A percentile compares a stretch with the other conserved stretches of the same genome.
Conservation (phyloP, 2,329 filamentous ascomycete genomes). For the Calonectria honghensis region DNA sequence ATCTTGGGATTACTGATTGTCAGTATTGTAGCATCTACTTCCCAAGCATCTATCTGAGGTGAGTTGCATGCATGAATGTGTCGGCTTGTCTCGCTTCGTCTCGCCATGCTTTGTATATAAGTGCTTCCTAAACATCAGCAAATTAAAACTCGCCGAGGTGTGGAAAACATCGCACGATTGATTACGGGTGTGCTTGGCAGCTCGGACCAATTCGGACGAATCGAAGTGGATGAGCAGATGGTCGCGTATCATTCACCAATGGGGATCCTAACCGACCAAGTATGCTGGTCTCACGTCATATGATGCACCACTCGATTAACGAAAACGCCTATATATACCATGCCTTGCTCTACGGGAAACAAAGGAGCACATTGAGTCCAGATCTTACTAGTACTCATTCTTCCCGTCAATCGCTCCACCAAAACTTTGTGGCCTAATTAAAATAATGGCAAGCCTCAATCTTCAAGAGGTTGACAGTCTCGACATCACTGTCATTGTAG, state of each 20-base stretch:
- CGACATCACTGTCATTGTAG: slow-evolving; percentile 70
- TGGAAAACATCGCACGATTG: not conserved
- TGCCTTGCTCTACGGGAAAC: not conserved
- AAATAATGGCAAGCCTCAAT: not conserved
- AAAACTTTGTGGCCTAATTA: not conserved
- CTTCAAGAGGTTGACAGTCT: slow-evolving; percentile 51
- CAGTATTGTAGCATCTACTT: too few species aligned
- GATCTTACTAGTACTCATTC: not conserved
- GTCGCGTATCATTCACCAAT: not conserved
- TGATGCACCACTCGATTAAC: not conserved
- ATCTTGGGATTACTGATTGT: not conserved
- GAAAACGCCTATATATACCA: not conserved
- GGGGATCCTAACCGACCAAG: not conserved
- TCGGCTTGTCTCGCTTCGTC: not conserved
- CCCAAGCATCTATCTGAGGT: not conserved
- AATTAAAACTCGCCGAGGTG: not conserved
- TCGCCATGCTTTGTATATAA: not conserved
- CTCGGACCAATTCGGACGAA: not conserved
- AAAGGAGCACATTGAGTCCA: not conserved
- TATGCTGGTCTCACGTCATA: not conserved
- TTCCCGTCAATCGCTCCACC: not conserved
- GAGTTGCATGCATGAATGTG: not conserved
- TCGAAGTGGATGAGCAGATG: not conserved
- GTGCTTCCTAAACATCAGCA: not conserved
- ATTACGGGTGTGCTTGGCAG: not conserved